Base-by-base conservation (phyloP, 2,329 filamentous ascomycete species). In the Biscogniauxia mediterranea region DNA sequence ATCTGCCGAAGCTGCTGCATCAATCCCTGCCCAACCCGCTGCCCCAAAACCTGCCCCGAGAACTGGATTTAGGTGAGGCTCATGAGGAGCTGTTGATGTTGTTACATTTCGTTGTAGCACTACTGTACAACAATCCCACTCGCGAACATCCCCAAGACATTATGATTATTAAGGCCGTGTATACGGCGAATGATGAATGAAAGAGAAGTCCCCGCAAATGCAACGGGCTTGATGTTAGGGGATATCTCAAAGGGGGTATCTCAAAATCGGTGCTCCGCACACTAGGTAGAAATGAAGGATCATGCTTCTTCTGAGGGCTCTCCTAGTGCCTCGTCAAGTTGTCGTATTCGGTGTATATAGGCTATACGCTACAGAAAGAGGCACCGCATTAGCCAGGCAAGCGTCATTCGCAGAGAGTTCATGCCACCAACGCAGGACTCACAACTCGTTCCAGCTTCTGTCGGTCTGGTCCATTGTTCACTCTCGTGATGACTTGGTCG, bases 51-150 rank as follows among this genome's bases (percentile, higher is more conserved):
- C 28, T 13, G 7, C 28, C 28, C 28, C 28, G 3, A 9, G 28
- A 32, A 5, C 28, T 32, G 2, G 28, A 13, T 32, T 9, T 32
- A 9, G 11, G 52, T 55, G 59, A 55, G 38, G 19, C 46, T 32
- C 19, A 8, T 23, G 32, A 49, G 26, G 50, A 19, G 32, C 38
- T 50, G 15, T 57, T 49, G 52, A 50, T 64, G 51, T 57, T 13
- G 38, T 49, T 62, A 57, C 62, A 32, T 63, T 66, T 67, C 54
- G 55, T 59, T 68, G 65, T 70, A 70, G 63, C 64, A 69, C 59
- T 65, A 70, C 53, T 71, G 69, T 72, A 71, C 57, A 67, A 67
- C 28, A 5, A 65, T 63, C 53, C 55, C 59, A 52, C 55, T 57
- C 62, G 50, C 58, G 61, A 11, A 5, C 61, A 66, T 52, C 59